A percentile compares a stretch with the other conserved stretches of the same genome.
Evolutionary conservation across 345 rosid species (phyloP).

Genomic region (Lepidium aucheri): DNA sequence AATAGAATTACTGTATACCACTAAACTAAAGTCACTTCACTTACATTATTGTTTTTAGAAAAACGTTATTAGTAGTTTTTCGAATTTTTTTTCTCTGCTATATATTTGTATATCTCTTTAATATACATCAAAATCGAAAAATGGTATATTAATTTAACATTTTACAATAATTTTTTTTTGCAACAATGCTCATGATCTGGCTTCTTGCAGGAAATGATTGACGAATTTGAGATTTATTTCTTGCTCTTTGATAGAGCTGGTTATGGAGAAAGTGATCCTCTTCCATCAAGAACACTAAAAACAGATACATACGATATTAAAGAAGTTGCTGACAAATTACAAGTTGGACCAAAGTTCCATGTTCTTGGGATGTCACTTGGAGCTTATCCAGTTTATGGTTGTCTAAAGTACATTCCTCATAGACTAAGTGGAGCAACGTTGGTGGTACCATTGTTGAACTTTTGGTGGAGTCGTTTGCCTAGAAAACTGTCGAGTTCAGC

Average conservation of each 20-base stretch:
- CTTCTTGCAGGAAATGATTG: conserved; percentile 50
- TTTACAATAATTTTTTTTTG: no score
- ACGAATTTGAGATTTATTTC: conserved; percentile 51
- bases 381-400: conserved; percentile 54
- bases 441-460: conserved; percentile 64
- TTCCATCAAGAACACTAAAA: conserved; percentile 56
- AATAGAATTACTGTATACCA: no score
- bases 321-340: conserved; percentile 69
- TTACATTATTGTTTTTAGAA: no score
- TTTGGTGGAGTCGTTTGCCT: conserved; percentile 85
- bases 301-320: conserved; percentile 71
- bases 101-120: no score
- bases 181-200: no score
- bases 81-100: no score
- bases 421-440: conserved; percentile 65
- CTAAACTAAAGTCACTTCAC: no score
- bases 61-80: no score
- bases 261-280: conserved; percentile 83
- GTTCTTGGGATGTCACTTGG: conserved; percentile 81
- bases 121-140: no score
- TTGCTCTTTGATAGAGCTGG: conserved; percentile 78
- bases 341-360: conserved; percentile 61
- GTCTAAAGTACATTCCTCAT: conserved; percentile 69
- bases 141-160: no score
- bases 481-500: conserved; percentile 28